Evolutionary conservation across 345 rosid genomes (phyloP).

Genomic region (Laguncularia racemosa): DNA sequence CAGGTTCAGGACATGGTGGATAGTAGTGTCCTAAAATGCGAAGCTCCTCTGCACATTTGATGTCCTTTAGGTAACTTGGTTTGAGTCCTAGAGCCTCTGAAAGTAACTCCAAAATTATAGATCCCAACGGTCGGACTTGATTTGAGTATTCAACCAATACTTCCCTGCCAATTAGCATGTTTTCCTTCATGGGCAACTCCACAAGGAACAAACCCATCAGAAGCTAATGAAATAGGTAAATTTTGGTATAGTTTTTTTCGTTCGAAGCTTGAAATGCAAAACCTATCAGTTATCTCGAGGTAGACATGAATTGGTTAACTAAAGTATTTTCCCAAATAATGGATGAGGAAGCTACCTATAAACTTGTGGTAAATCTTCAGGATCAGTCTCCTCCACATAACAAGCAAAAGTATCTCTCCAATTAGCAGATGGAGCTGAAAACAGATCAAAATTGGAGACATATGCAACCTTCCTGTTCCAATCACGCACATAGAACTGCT

Average conservation of each 20-base stretch:
- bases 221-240: no score
- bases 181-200: no score
- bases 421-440: conserved; percentile 8
- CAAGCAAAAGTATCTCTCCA: conserved; percentile 21
- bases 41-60: conserved; percentile 21
- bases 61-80: conserved; percentile 19
- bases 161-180: conserved; percentile 3
- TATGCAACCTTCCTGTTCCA: not conserved
- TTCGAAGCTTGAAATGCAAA: no score
- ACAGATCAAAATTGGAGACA: conserved; percentile 13
- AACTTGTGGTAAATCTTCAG: conserved; percentile 10
- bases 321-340: no score
- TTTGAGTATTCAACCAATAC: conserved; percentile 17
- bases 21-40: conserved; percentile 28
- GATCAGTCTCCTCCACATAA: conserved; percentile 4
- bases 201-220: no score
- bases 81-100: conserved; percentile 36
- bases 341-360: conserved; percentile 7
- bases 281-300: no score
- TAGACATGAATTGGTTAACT: no score
- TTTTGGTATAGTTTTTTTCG: no score
- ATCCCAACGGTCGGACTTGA: conserved; percentile 15
- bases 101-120: conserved; percentile 20
- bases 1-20: conserved; percentile 42
- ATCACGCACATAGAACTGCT: conserved; percentile 15